Evolutionary conservation across 768 basidiomycete genomes (phyloP).

Genomic region (Hortiboletus flavorubellus): DNA sequence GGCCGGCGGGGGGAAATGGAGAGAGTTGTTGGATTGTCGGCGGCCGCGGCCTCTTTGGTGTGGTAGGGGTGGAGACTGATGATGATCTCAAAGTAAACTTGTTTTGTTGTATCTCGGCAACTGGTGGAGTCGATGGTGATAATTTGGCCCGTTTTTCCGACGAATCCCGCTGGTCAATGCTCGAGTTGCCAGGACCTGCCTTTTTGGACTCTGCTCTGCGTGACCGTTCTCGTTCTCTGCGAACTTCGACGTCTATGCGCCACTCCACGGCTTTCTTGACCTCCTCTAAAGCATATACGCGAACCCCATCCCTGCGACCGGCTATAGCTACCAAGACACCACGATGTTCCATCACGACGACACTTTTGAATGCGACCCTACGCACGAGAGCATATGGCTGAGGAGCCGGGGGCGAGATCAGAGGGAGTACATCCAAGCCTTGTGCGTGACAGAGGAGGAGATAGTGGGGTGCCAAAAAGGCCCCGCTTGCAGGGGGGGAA

Average conservation of each 20-base stretch:
- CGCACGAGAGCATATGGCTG: constrained; percentile 82
- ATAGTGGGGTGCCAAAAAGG: constrained; percentile 79
- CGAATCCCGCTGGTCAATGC: constrained; percentile 38
- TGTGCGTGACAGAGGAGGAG: constrained; percentile 82
- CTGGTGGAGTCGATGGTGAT: constrained; percentile 49
- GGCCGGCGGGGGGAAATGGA: constrained; percentile 38
- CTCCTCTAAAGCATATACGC: constrained; percentile 86
- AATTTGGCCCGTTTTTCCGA: constrained; percentile 48
- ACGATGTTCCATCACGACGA: constrained; percentile 92
- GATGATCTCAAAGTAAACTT: constrained; percentile 23
- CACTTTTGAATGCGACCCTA: constrained; percentile 76
- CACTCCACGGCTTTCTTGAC: constrained; percentile 84
- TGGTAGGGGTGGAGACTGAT: constrained; percentile 11
- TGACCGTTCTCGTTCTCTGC: constrained; percentile 69
- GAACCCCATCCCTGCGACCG: constrained; percentile 79
- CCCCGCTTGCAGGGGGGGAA: constrained; percentile 71
- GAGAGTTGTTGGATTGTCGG: constrained; percentile 25
- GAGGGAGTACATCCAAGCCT: constrained; percentile 81
- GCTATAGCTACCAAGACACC: constrained; percentile 90
- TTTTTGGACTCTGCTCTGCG: constrained; percentile 67
- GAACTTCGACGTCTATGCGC: constrained; percentile 78
- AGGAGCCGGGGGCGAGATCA: constrained; percentile 66
- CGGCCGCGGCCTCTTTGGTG: constrained; percentile 26
- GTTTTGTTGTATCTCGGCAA: constrained; percentile 25
- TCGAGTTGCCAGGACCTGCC: constrained; percentile 33